Percentiles rank a stretch among this genome's conserved stretches.
Evolutionary conservation across 2,329 filamentous ascomycete genomes (phyloP).

Genomic region (Tolypocladium sp.): DNA sequence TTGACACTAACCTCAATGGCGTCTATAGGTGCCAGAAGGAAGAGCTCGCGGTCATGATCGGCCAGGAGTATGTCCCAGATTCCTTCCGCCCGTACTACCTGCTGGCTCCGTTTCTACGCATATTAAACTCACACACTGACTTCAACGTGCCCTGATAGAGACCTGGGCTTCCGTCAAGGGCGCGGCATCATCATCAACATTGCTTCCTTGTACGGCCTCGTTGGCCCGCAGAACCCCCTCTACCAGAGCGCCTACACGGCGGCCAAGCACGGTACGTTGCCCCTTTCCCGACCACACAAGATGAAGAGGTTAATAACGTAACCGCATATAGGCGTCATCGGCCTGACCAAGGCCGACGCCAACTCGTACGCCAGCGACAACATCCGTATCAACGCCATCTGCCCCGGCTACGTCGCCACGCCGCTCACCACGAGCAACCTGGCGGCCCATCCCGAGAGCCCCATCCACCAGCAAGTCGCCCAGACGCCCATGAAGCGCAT

Average conservation of each 20-base stretch:
- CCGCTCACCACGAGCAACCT: slow-evolving; percentile 22
- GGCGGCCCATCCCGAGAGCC: slow-evolving; percentile 13
- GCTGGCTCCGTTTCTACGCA: neutral
- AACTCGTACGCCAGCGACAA: slow-evolving; percentile 38
- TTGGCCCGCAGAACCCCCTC: slow-evolving; percentile 25
- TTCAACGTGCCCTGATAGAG: slow-evolving; percentile 6
- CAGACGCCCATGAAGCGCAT: slow-evolving; percentile 39
- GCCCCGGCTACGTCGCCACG: slow-evolving; percentile 40
- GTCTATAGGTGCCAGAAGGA: slow-evolving; percentile 49
- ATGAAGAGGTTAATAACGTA: too few relatives aligned
- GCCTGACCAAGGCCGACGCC: slow-evolving; percentile 44
- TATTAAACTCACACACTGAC: neutral
- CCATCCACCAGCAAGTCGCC: slow-evolving; percentile 27
- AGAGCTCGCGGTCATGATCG: slow-evolving; percentile 40
- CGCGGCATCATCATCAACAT: slow-evolving; percentile 46
- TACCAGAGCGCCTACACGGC: slow-evolving; percentile 38
- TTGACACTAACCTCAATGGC: slow-evolving; percentile 45
- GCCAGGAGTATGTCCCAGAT: slow-evolving; percentile 29
- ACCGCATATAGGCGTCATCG: slow-evolving; percentile 26
- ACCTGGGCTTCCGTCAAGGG: slow-evolving; percentile 27
- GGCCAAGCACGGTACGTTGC: slow-evolving; percentile 36
- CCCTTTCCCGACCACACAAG: neutral
- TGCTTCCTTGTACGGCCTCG: slow-evolving; percentile 40
- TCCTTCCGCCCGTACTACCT: neutral
- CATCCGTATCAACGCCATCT: slow-evolving; percentile 54